A percentile compares a stretch with the other conserved stretches of the same genome.
Conservation (phyloP, 108 stramenopile genomes). For the Pseudonitzschia delicatissima region DNA sequence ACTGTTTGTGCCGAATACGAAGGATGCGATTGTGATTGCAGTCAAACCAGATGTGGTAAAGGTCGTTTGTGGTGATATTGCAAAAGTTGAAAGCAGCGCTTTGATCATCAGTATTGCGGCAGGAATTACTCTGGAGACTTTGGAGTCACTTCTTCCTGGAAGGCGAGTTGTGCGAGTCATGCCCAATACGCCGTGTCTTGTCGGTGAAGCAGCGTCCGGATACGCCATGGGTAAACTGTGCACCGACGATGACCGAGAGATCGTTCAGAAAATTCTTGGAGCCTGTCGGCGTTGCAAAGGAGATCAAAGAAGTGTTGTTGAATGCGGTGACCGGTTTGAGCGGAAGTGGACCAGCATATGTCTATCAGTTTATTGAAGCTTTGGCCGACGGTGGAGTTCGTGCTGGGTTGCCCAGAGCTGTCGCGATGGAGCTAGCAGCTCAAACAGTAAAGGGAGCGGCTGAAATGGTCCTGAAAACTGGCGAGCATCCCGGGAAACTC, state of each 20-base stretch:
- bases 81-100: slow-evolving; percentile 31
- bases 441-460: slow-evolving; percentile 97
- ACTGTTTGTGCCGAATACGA: slow-evolving; percentile 54
- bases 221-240: slow-evolving; percentile 70
- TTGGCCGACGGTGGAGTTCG: slow-evolving; percentile 95
- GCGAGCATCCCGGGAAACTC: slow-evolving; percentile 87
- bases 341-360: slow-evolving; percentile 94
- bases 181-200: slow-evolving; percentile 94
- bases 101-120: slow-evolving; percentile 89
- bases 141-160: slow-evolving; percentile 62
- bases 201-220: slow-evolving; percentile 85
- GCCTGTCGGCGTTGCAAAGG: slow-evolving; percentile 75
- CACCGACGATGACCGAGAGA: slow-evolving; percentile 60
- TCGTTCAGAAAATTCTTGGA: slow-evolving; percentile 73
- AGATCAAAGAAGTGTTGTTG: slow-evolving; percentile 75
- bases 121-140: slow-evolving; percentile 64
- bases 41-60: slow-evolving; percentile 71
- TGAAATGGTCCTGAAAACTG: slow-evolving; percentile 90
- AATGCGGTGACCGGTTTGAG: slow-evolving; percentile 93
- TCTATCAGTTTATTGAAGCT: slow-evolving; percentile 95
- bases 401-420: slow-evolving; percentile 82
- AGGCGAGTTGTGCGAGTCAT: slow-evolving; percentile 87
- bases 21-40: slow-evolving; percentile 71
- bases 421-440: slow-evolving; percentile 88
- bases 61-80: slow-evolving; percentile 57